Evolutionary conservation across 2,329 filamentous ascomycete genomes (phyloP).

Genomic region (Nectriaceae sp.): DNA sequence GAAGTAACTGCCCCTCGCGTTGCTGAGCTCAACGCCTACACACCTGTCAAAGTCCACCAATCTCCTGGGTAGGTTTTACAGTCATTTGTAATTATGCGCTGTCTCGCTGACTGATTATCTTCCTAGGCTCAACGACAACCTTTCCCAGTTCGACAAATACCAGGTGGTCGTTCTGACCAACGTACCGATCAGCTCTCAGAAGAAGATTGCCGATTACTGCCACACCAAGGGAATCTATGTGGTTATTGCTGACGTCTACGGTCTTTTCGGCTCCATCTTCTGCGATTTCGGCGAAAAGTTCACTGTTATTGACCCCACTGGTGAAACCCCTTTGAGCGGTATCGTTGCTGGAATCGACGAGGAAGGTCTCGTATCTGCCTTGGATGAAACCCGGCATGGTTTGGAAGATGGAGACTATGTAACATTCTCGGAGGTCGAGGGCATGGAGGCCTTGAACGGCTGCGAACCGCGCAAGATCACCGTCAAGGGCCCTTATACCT

Average conservation of each 20-base stretch:
- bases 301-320: constrained; percentile 84
- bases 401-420: constrained; percentile 96
- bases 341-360: constrained; percentile 91
- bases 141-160: constrained; percentile 84
- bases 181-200: constrained; percentile 77
- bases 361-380: constrained; percentile 85
- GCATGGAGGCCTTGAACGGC: constrained; percentile 86
- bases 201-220: constrained; percentile 87
- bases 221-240: constrained; percentile 92
- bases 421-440: constrained; percentile 89
- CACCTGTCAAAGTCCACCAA: constrained; percentile 79
- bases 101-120: constrained; percentile 19
- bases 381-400: constrained; percentile 93
- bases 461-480: constrained; percentile 85
- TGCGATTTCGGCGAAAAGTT: constrained; percentile 97
- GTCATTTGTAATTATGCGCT: constrained; percentile 7
- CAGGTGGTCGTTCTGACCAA: constrained; percentile 92
- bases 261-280: constrained; percentile 93
- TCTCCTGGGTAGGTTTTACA: constrained; percentile 48
- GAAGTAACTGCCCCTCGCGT: constrained; percentile 84
- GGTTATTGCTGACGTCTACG: constrained; percentile 84
- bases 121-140: constrained; percentile 69
- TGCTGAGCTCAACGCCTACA: constrained; percentile 94
- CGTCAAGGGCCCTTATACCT: constrained; percentile 95
- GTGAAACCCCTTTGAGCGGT: constrained; percentile 82